Conservation (phyloP, 768 basidiomycete species). For the Coprinellus micaceus region DNA sequence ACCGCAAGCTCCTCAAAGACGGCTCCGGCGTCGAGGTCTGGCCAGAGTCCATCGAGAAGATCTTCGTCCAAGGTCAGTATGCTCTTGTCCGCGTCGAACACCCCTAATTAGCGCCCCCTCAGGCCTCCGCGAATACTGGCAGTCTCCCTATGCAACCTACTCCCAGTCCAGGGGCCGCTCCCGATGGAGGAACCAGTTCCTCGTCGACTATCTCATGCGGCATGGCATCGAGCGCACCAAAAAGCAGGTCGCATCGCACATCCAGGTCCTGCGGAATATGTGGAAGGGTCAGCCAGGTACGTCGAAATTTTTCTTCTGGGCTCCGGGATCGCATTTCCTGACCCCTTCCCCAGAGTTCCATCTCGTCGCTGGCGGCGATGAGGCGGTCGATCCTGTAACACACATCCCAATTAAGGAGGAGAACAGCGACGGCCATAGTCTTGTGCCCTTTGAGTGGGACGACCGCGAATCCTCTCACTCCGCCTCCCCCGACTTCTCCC, state of each 20-base stretch:
- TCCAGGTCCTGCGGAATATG: slow-evolving; percentile 83
- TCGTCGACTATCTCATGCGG: slow-evolving; percentile 75
- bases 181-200: slow-evolving; percentile 80
- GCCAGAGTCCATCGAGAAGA: slow-evolving; percentile 73
- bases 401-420: slow-evolving; percentile 55
- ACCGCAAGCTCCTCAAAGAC: slow-evolving; percentile 81
- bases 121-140: slow-evolving; percentile 79
- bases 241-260: slow-evolving; percentile 88
- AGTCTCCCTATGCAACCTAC: slow-evolving; percentile 76
- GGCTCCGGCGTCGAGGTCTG: slow-evolving; percentile 74
- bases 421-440: slow-evolving; percentile 38
- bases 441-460: slow-evolving; percentile 46
- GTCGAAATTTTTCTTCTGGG: slow-evolving; percentile 13
- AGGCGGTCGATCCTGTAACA: slow-evolving; percentile 52
- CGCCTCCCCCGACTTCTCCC: slow-evolving; percentile 45
- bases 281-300: slow-evolving; percentile 80
- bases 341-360: slow-evolving; percentile 48
- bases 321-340: slow-evolving; percentile 4
- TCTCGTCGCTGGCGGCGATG: slow-evolving; percentile 78
- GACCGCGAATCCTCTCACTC: slow-evolving; percentile 38
- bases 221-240: slow-evolving; percentile 70
- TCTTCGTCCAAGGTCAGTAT: slow-evolving; percentile 67
- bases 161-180: slow-evolving; percentile 68
- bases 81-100: neutral
- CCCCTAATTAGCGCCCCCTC: slow-evolving; percentile 5